Percentiles rank a stretch among this genome's conserved stretches.
phyloP scores from a whole-genome alignment of 1,284 basidiomycete species.

The Papiliotrema flavescens region DNA sequence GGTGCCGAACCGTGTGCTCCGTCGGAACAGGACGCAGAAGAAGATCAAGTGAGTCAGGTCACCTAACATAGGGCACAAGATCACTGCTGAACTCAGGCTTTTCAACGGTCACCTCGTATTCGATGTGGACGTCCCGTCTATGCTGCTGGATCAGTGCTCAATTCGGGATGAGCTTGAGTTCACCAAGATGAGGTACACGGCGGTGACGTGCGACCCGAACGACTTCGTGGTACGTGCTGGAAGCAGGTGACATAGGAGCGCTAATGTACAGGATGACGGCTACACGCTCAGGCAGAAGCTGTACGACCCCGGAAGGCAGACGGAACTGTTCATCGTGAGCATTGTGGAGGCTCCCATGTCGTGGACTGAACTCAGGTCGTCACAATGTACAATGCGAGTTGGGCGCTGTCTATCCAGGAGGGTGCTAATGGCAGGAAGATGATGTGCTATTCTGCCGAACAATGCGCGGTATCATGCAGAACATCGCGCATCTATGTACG shows the following conservation, averaged over 20 bases:
- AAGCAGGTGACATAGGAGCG: neutral
- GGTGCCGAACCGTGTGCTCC: conserved; percentile 77
- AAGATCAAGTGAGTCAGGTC: conserved; percentile 65
- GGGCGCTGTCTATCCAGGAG: neutral
- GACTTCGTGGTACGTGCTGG: conserved; percentile 61
- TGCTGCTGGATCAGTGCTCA: conserved; percentile 73
- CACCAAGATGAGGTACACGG: conserved; percentile 89
- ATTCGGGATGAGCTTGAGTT: conserved; percentile 79
- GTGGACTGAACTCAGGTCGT: conserved; percentile 51
- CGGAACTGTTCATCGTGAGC: conserved; percentile 69
- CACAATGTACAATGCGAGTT: conserved; percentile 65
- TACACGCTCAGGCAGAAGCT: conserved; percentile 76
- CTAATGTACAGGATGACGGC: conserved; percentile 52
- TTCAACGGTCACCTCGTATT: conserved; percentile 88
- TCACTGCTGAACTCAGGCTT: conserved; percentile 57
- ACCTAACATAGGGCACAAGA: no score
- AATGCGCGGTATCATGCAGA: conserved; percentile 90
- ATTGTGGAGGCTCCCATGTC: neutral
- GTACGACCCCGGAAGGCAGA: conserved; percentile 72
- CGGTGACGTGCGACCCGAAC: conserved; percentile 90
- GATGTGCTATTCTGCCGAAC: conserved; percentile 74
- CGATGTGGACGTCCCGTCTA: conserved; percentile 79
- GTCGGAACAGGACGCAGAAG: conserved; percentile 87
- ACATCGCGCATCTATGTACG: conserved; percentile 51
- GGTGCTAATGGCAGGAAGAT: conserved; percentile 53